Evolutionary conservation across 306 rosid species (phyloP).

Genomic region (Rosa lucieae): DNA sequence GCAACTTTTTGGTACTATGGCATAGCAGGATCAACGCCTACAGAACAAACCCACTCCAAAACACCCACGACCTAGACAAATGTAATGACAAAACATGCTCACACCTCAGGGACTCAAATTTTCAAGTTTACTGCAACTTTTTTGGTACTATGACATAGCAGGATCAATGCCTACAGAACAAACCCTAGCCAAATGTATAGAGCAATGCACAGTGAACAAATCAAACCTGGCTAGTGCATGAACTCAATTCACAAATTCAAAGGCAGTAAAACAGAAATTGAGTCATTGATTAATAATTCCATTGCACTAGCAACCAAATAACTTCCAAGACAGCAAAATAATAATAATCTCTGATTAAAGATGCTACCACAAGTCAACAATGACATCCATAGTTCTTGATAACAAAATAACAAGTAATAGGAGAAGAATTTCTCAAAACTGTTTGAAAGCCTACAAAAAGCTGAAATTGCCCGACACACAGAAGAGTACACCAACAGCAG

Average conservation of each 20-base stretch:
- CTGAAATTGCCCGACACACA: not conserved
- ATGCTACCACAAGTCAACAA: not conserved
- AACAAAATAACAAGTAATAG: not conserved
- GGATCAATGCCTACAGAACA: no score
- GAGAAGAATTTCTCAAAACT: conserved; percentile 6
- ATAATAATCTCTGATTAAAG: not conserved
- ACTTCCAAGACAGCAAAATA: not conserved
- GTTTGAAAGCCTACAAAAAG: not conserved
- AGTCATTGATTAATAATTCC: not conserved
- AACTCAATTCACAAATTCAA: not conserved
- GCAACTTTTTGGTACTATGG: no score
- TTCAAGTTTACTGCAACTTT: no score
- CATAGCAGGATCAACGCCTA: no score
- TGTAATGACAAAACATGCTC: not conserved
- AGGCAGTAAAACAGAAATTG: not conserved
- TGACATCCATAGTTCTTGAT: not conserved
- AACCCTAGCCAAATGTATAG: no score
- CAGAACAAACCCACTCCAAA: no score
- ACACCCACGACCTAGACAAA: no score
- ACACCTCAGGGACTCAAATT: not conserved
- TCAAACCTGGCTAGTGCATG: not conserved
- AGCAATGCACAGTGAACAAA: not conserved
- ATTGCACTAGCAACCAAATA: not conserved
- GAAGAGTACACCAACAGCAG: not conserved
- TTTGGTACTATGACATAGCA: no score